Percentiles rank a stretch among this genome's conserved stretches.
phyloP scores from a whole-genome alignment of 2,329 filamentous ascomycete species.

The Penicillium olsonii region DNA sequence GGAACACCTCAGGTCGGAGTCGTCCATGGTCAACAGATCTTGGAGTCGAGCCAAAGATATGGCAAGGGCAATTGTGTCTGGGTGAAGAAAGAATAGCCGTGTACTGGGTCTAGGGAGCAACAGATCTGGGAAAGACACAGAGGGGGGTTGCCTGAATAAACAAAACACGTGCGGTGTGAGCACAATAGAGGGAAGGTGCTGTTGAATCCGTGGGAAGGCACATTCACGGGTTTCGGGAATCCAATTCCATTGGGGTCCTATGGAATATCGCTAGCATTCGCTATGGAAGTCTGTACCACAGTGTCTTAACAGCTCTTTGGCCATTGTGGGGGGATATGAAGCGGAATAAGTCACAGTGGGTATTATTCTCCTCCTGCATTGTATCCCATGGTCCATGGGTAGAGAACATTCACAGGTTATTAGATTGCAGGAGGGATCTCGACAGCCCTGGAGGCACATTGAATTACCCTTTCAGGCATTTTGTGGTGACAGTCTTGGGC shows the following conservation, averaged over 20 bases:
- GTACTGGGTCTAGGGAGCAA: too few species aligned
- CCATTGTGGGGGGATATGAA: conserved; percentile 40
- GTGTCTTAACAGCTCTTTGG: conserved; percentile 43
- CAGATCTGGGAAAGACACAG: too few species aligned
- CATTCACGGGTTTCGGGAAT: not conserved
- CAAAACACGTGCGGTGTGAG: too few species aligned
- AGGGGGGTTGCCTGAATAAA: too few species aligned
- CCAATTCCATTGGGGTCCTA: too few species aligned
- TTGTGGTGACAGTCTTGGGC: conserved; percentile 67
- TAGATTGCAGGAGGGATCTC: conserved; percentile 65
- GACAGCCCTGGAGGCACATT: not conserved
- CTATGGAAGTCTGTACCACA: conserved; percentile 35
- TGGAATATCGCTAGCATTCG: not conserved
- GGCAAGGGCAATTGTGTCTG: too few species aligned
- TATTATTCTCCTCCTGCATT: conserved; percentile 66
- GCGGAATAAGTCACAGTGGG: conserved; percentile 44
- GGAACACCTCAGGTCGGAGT: conserved; percentile 73
- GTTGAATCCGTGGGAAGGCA: too few species aligned
- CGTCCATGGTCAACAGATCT: conserved; percentile 38
- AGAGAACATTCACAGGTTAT: conserved; percentile 60
- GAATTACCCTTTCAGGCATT: conserved; percentile 52
- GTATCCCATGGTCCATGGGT: conserved; percentile 65
- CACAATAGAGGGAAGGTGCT: too few species aligned
- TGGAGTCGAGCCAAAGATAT: too few species aligned
- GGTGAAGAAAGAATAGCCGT: too few species aligned